Percentiles rank a stretch among this genome's conserved stretches.
These are phyloP conservation scores for Nitzschia sp. DNA, from an alignment of 108 stramenopile species.

Conservation along the genomic window DNA sequence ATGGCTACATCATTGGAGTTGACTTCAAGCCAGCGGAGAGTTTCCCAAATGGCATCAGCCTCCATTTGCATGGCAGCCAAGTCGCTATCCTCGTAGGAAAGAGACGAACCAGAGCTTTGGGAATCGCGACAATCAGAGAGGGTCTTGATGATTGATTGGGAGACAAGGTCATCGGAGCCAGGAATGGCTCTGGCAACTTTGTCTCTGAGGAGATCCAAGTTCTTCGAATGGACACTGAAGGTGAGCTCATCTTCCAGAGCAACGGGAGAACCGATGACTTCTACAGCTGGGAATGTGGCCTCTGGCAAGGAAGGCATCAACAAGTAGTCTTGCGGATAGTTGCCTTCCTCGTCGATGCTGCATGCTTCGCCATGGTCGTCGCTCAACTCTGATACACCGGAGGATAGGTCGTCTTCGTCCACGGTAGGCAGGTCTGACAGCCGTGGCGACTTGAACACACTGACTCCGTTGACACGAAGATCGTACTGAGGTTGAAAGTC, in stretches of 20 bases:
- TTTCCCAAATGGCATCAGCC: slow-evolving; percentile 32
- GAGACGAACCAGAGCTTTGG: slow-evolving; percentile 13
- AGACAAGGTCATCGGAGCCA: slow-evolving; percentile 42
- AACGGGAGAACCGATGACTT: background rate
- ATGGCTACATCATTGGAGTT: background rate
- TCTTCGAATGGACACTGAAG: slow-evolving; percentile 30
- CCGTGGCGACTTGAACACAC: slow-evolving; percentile 55
- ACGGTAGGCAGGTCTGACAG: slow-evolving; percentile 48
- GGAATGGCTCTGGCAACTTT: slow-evolving; percentile 26
- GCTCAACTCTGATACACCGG: background rate
- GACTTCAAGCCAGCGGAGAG: slow-evolving; percentile 33
- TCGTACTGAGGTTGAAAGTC: slow-evolving; percentile 61
- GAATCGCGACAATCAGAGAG: slow-evolving; percentile 34
- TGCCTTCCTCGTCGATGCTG: background rate
- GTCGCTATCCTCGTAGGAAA: slow-evolving; percentile 1
- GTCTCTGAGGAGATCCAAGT: slow-evolving; percentile 31
- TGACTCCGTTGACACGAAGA: slow-evolving; percentile 60
- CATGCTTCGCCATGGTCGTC: background rate
- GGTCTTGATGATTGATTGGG: slow-evolving; percentile 45
- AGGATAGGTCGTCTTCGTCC: slow-evolving; percentile 1
- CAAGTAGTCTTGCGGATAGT: too few relatives aligned
- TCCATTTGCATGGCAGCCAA: slow-evolving; percentile 29
- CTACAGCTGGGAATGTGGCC: too few relatives aligned
- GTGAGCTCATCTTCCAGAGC: slow-evolving; percentile 36
- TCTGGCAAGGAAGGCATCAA: background rate